A percentile compares a stretch with the other conserved stretches of the same genome.
phyloP scores from a whole-genome alignment of 805 yeast species.

The Hanseniaspora lachancei region DNA sequence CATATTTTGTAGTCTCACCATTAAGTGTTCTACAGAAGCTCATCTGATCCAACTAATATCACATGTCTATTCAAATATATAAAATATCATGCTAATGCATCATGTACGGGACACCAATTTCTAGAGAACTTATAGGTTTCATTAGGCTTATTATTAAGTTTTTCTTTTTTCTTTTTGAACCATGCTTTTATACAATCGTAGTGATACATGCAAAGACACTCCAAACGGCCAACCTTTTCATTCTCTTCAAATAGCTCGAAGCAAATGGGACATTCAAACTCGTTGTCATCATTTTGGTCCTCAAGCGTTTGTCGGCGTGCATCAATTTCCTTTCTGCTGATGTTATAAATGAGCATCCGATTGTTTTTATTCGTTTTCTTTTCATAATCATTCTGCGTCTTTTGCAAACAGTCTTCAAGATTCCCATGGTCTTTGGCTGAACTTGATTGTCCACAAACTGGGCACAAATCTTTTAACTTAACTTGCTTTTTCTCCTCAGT shows the following conservation, averaged over 20 bases:
- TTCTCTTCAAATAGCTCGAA: constrained; percentile 78
- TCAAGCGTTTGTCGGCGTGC: constrained; percentile 19
- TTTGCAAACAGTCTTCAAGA: constrained; percentile 40
- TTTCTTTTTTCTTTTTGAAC: constrained; percentile 69
- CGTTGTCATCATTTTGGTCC: constrained; percentile 17
- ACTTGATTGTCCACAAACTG: neutral
- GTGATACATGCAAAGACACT: constrained; percentile 89
- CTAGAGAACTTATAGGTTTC: constrained; percentile 26
- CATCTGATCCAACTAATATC: too few relatives aligned
- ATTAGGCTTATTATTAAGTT: constrained; percentile 12
- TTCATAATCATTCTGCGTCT: constrained; percentile 37
- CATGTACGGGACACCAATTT: constrained; percentile 41
- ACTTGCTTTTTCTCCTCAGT: neutral
- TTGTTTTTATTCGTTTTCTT: constrained; percentile 47
- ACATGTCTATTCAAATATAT: neutral
- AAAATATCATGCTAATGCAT: constrained; percentile 18
- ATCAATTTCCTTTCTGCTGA: constrained; percentile 20
- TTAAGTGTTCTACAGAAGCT: neutral
- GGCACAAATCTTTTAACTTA: neutral
- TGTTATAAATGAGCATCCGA: constrained; percentile 70
- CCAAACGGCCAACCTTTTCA: constrained; percentile 79
- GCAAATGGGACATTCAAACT: constrained; percentile 84
- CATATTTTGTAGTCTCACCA: neutral
- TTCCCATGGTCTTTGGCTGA: neutral
- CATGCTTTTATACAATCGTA: constrained; percentile 81